Percentiles rank a stretch among this genome's conserved stretches.
phyloP scores from a whole-genome alignment of 1,284 basidiomycete species.

The Fomitopsis schrenkii region DNA sequence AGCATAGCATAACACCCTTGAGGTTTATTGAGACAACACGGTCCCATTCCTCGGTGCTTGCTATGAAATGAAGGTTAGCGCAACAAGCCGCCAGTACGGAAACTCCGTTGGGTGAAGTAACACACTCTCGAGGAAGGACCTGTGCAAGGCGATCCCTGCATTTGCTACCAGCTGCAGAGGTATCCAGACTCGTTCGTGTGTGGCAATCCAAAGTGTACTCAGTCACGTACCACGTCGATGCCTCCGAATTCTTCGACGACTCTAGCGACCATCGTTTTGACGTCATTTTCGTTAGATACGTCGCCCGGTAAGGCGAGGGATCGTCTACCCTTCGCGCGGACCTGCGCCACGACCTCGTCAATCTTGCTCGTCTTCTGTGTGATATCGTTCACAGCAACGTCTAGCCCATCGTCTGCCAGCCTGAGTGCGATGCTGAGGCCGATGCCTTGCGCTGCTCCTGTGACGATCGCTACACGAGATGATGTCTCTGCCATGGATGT shows the following conservation, averaged over 20 bases:
- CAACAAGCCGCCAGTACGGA: not conserved
- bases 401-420: conserved; percentile 20
- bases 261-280: conserved; percentile 5
- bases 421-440: conserved; percentile 13
- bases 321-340: conserved; percentile 9
- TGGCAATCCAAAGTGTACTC: not conserved
- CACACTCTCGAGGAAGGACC: conserved; percentile 21
- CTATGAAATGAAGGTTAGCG: conserved; percentile 6
- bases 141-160: conserved; percentile 24
- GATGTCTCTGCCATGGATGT: not conserved
- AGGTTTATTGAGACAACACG: conserved; percentile 27
- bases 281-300: conserved; percentile 10
- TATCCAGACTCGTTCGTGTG: not conserved
- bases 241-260: conserved; percentile 8
- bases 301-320: conserved; percentile 10
- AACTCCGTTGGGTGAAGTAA: not conserved
- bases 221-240: conserved; percentile 8
- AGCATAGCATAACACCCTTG: conserved; percentile 30
- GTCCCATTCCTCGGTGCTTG: conserved; percentile 22
- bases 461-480: conserved; percentile 8
- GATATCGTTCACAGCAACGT: conserved; percentile 22
- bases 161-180: conserved; percentile 28
- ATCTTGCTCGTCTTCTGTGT: conserved; percentile 8
- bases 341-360: conserved; percentile 10
- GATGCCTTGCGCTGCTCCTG: conserved; percentile 10